Percentiles rank a stretch among this genome's conserved stretches.
These are phyloP conservation scores for Atkinsonella texensis DNA, from an alignment of 2,329 filamentous ascomycete genomes.

Conservation along the genomic window DNA sequence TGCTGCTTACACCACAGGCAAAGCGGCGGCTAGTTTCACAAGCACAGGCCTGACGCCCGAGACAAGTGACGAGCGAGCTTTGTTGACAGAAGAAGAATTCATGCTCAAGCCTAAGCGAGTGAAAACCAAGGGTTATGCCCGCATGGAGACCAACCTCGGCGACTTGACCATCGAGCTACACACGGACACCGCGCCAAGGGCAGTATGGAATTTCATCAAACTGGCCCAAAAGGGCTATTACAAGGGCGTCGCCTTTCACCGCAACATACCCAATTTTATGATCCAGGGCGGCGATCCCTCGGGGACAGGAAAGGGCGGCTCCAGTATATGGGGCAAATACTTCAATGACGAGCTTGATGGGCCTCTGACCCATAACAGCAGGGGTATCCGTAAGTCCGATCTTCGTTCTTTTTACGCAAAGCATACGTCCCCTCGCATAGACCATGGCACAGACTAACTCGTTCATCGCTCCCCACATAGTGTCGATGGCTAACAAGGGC, in stretches of 20 bases:
- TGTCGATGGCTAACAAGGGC: slow-evolving; percentile 95
- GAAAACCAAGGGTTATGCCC: slow-evolving; percentile 81
- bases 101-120: slow-evolving; percentile 86
- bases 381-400: slow-evolving; percentile 45
- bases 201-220: slow-evolving; percentile 94
- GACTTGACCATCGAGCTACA: slow-evolving; percentile 81
- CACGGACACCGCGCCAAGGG: slow-evolving; percentile 80
- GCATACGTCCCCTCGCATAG: too few species aligned
- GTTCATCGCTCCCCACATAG: slow-evolving; percentile 10
- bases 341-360: slow-evolving; percentile 93
- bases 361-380: slow-evolving; percentile 66
- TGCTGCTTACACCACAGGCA: slow-evolving; percentile 79
- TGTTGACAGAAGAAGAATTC: slow-evolving; percentile 88
- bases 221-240: slow-evolving; percentile 88
- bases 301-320: slow-evolving; percentile 81
- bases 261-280: slow-evolving; percentile 95
- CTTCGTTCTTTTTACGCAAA: too few species aligned
- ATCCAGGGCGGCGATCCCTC: slow-evolving; percentile 93
- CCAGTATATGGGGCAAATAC: slow-evolving; percentile 86
- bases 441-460: not conserved
- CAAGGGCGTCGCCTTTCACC: slow-evolving; percentile 70
- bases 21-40: slow-evolving; percentile 87
- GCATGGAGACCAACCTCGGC: slow-evolving; percentile 77
- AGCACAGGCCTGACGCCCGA: slow-evolving; percentile 88
- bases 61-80: slow-evolving; percentile 74